Percentiles rank a stretch among this genome's conserved stretches.
These are phyloP conservation scores for Penicillium psychrofluorescens DNA, from an alignment of 495 filamentous ascomycete species.

Conservation along the genomic window DNA sequence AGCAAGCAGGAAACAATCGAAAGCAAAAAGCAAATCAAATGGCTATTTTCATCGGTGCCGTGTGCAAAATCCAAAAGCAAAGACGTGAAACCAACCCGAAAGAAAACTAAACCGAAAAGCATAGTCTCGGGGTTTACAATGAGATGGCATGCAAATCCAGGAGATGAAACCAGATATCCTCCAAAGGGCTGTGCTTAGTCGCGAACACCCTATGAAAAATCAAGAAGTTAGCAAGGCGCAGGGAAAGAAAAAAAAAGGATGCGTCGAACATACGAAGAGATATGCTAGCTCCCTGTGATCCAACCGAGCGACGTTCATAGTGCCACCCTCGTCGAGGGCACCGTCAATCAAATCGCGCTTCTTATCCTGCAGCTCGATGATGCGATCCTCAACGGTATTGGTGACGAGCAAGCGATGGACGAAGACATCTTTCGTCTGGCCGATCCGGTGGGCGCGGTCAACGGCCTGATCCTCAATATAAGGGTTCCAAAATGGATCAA, in stretches of 20 bases:
- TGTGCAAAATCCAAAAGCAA: neutral
- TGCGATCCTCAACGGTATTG: constrained; percentile 85
- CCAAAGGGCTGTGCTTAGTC: neutral
- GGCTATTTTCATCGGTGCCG: no score
- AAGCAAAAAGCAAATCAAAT: no score
- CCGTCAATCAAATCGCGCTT: constrained; percentile 73
- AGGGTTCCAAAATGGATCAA: constrained; percentile 96
- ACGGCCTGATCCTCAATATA: constrained; percentile 93
- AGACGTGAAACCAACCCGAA: neutral
- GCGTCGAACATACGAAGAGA: constrained; percentile 54
- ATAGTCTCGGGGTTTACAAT: no score
- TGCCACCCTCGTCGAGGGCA: constrained; percentile 76
- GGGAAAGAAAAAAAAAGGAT: neutral
- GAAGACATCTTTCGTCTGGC: constrained; percentile 65
- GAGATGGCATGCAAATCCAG: no score
- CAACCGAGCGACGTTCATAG: constrained; percentile 55
- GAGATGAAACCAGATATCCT: no score
- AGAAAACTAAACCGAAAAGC: neutral
- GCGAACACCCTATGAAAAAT: constrained; percentile 2
- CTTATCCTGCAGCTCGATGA: constrained; percentile 74
- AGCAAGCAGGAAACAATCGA: no score
- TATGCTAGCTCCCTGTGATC: constrained; percentile 58
- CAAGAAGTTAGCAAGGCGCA: constrained; percentile 4
- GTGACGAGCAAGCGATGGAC: constrained; percentile 75
- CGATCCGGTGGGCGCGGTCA: constrained; percentile 87